Conservation (phyloP, 2,329 filamentous ascomycete species). For the Apiospora pterosperma region DNA sequence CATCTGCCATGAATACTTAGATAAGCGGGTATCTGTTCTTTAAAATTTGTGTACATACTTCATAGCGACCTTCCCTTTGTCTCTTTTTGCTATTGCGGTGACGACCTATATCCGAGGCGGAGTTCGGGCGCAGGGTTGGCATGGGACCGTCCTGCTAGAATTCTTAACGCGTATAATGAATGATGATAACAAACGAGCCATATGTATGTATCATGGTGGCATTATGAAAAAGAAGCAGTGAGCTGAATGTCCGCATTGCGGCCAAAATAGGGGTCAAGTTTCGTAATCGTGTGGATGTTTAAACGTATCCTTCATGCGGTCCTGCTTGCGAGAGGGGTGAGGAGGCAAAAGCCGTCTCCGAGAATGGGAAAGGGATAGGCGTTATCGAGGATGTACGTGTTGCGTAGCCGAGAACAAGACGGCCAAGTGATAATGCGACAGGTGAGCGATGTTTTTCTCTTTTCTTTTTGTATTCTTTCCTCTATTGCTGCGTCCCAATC, state of each 20-base stretch:
- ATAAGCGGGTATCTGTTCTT: not conserved
- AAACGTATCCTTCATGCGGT: not conserved
- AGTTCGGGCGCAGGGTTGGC: not conserved
- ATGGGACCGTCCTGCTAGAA: not conserved
- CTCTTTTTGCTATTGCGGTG: not conserved
- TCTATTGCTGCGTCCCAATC: not conserved
- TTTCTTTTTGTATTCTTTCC: not conserved
- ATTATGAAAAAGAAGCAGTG: not conserved
- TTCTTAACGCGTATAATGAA: not conserved
- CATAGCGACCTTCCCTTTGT: not conserved
- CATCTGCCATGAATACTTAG: not conserved
- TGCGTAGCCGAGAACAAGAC: not conserved
- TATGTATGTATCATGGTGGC: not conserved
- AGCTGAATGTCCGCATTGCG: not conserved
- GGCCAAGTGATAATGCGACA: not conserved
- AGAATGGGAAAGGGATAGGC: not conserved
- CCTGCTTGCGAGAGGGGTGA: not conserved
- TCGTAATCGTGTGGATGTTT: not conserved
- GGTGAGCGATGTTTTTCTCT: not conserved
- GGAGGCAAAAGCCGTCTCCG: not conserved
- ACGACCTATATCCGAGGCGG: not conserved
- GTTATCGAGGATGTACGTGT: not conserved
- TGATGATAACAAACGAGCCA: not conserved
- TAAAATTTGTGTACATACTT: not conserved
- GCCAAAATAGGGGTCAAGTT: not conserved